These are phyloP conservation scores for Microcos paniculata DNA, from an alignment of 345 rosid genomes.

Conservation along the genomic window DNA sequence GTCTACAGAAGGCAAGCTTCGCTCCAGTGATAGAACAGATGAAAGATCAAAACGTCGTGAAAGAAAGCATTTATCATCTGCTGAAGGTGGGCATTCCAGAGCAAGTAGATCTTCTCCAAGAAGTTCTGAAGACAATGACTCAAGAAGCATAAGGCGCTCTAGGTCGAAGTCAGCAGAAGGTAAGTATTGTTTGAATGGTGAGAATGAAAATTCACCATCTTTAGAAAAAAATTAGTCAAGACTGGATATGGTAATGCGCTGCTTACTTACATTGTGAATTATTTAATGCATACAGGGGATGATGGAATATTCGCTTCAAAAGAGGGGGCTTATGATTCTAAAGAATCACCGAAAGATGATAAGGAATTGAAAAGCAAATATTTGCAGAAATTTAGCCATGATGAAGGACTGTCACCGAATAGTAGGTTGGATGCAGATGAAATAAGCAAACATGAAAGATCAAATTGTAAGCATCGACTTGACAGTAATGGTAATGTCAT, in stretches of 20 bases:
- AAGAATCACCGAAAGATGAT: slow-evolving; percentile 15
- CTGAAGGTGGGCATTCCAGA: slow-evolving; percentile 37
- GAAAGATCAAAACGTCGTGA: slow-evolving; percentile 45
- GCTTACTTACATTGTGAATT: slow-evolving; percentile 16
- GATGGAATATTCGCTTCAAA: slow-evolving; percentile 17
- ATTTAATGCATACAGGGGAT: background rate
- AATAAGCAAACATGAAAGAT: slow-evolving; percentile 2
- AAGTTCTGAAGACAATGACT: slow-evolving; percentile 38
- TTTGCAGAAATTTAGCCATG: slow-evolving; percentile 1
- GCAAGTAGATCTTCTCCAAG: slow-evolving; percentile 43
- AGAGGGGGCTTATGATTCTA: slow-evolving; percentile 15
- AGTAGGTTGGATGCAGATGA: slow-evolving; percentile 12
- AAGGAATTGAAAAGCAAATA: slow-evolving; percentile 6
- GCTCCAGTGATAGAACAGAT: slow-evolving; percentile 39
- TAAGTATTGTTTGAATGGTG: slow-evolving; percentile 26
- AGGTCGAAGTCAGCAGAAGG: slow-evolving; percentile 45
- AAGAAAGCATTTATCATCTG: slow-evolving; percentile 47
- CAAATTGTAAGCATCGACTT: slow-evolving; percentile 14
- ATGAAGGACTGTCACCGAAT: slow-evolving; percentile 15
- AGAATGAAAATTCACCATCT: slow-evolving; percentile 24
- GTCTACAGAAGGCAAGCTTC: slow-evolving; percentile 47
- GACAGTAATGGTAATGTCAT: slow-evolving; percentile 17
- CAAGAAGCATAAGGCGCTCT: slow-evolving; percentile 38
- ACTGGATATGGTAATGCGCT: slow-evolving; percentile 17
- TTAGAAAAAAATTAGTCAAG: background rate